phyloP scores from a whole-genome alignment of 257 asterid genomes.

The Capsicum baccatum region DNA sequence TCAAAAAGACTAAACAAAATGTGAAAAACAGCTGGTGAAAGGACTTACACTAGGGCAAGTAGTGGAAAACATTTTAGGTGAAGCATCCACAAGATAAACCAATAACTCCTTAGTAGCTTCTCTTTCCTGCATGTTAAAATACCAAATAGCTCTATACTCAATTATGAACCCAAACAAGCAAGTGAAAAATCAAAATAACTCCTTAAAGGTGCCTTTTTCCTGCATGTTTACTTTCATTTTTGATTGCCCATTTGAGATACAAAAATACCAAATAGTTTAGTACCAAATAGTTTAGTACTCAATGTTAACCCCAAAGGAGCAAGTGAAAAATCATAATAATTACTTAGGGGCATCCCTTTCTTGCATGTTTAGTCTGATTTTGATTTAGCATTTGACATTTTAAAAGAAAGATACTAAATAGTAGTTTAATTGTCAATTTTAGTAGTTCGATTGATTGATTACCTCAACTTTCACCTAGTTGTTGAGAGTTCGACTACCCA shows the following conservation, averaged over 20 bases:
- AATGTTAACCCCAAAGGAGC: neutral
- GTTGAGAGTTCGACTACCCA: too few relatives aligned
- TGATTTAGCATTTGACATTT: neutral
- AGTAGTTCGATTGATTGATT: too few relatives aligned
- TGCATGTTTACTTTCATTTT: slow-evolving; percentile 37
- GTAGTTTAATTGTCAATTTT: too few relatives aligned
- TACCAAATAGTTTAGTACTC: neutral
- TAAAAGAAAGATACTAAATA: neutral
- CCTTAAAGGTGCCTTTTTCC: slow-evolving; percentile 49
- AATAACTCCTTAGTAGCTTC: slow-evolving; percentile 66
- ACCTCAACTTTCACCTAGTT: too few relatives aligned
- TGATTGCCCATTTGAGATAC: neutral
- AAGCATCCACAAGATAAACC: slow-evolving; percentile 89
- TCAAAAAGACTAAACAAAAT: neutral
- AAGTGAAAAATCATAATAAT: slow-evolving; percentile 35
- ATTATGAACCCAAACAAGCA: neutral
- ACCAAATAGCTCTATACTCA: slow-evolving; percentile 34
- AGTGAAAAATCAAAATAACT: slow-evolving; percentile 39
- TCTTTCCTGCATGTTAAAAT: slow-evolving; percentile 61
- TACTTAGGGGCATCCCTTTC: slow-evolving; percentile 48
- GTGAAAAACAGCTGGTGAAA: neutral
- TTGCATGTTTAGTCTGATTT: slow-evolving; percentile 40
- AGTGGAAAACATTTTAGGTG: slow-evolving; percentile 88
- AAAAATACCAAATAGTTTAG: slow-evolving; percentile 39
- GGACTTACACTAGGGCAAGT: slow-evolving; percentile 54